Percentiles rank a stretch among this genome's conserved stretches.
phyloP scores from a whole-genome alignment of 75 land plant species.

The Picea sitchensis region DNA sequence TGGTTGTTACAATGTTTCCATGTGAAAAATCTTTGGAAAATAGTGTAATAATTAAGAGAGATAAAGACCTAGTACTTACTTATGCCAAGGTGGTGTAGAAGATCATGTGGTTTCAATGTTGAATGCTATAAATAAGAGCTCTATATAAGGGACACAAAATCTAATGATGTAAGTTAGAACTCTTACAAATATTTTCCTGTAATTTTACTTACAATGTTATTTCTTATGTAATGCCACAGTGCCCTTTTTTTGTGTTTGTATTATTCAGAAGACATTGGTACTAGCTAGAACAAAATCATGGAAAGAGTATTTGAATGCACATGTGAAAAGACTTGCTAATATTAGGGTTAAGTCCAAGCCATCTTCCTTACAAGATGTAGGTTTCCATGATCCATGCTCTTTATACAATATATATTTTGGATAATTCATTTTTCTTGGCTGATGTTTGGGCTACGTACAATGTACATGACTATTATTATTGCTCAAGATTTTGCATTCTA shows the following conservation, averaged over 20 bases:
- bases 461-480: no score
- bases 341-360: slow-evolving; percentile 12
- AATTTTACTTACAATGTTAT: neutral
- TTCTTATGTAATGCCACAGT: neutral
- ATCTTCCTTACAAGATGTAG: slow-evolving; percentile 16
- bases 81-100: no score
- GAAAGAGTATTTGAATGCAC: neutral
- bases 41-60: slow-evolving; percentile 27
- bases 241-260: neutral
- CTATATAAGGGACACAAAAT: neutral
- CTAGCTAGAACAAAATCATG: slow-evolving; percentile 2
- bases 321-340: neutral
- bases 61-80: neutral
- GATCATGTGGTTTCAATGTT: no score
- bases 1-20: slow-evolving; percentile 15
- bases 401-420: no score
- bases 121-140: neutral
- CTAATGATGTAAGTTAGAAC: neutral
- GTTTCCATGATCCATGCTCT: slow-evolving; percentile 8
- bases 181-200: neutral
- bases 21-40: slow-evolving; percentile 37
- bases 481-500: no score
- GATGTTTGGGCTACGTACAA: no score
- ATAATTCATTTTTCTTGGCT: no score
- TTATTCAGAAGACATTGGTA: neutral